A percentile compares a stretch with the other conserved stretches of the same genome.
phyloP scores from a whole-genome alignment of 768 basidiomycete species.

The Lactifluus hygrophoroides region DNA sequence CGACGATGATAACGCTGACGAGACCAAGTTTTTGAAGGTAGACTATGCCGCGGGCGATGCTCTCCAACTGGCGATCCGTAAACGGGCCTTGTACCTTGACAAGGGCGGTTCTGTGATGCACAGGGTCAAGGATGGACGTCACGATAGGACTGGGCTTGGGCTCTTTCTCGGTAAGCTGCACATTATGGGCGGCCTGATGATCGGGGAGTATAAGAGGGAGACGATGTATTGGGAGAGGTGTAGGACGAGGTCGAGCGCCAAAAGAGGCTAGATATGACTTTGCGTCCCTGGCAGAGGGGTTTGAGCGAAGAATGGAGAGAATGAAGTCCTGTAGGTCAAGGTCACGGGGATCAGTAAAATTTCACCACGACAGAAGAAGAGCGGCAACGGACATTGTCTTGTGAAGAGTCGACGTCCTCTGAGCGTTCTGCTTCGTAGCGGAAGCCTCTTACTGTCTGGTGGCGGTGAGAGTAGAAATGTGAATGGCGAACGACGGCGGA shows the following conservation, averaged over 20 bases:
- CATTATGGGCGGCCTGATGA: constrained; percentile 26
- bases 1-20: constrained; percentile 91
- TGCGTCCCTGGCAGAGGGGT: constrained; percentile 86
- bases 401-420: constrained; percentile 5
- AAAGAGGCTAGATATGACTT: constrained; percentile 90
- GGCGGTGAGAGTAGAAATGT: background rate
- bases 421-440: constrained; percentile 8
- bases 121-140: constrained; percentile 76
- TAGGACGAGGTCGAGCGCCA: constrained; percentile 46
- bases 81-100: constrained; percentile 98
- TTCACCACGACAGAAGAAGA: constrained; percentile 5
- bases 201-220: constrained; percentile 25
- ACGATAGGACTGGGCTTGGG: constrained; percentile 46
- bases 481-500: background rate
- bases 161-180: constrained; percentile 23
- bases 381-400: constrained; percentile 1
- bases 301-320: constrained; percentile 85
- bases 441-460: constrained; percentile 16
- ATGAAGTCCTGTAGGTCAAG: constrained; percentile 92
- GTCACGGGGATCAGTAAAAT: constrained; percentile 1
- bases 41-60: constrained; percentile 87
- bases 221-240: constrained; percentile 19
- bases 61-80: constrained; percentile 84
- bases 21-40: constrained; percentile 94
- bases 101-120: constrained; percentile 78